Conservation (phyloP, 2,329 filamentous ascomycete species). For the Aspergillus sp. region DNA sequence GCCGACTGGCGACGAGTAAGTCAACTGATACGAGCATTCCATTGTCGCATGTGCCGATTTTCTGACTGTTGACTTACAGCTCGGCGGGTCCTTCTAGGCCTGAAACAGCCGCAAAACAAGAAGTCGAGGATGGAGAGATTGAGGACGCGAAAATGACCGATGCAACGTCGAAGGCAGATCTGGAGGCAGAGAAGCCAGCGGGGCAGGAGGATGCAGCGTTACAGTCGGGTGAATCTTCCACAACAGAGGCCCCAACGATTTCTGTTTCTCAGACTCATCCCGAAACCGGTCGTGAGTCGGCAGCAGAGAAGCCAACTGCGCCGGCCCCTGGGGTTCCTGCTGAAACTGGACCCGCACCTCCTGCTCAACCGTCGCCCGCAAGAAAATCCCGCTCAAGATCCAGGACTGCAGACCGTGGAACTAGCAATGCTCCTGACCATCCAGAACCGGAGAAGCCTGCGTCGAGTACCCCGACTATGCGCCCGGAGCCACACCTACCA, state of each 20-base stretch:
- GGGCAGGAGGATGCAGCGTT: constrained; percentile 8
- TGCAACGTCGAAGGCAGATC: constrained; percentile 9
- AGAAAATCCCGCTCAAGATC: constrained; percentile 17
- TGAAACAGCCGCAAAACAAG: constrained; percentile 19
- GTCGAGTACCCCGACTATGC: constrained; percentile 15
- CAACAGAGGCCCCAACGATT: constrained; percentile 4
- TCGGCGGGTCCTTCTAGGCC: constrained; percentile 16
- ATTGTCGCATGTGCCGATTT: neutral
- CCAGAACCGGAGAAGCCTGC: constrained; percentile 29
- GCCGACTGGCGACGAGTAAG: constrained; percentile 24
- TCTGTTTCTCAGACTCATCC: constrained; percentile 2
- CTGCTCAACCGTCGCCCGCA: constrained; percentile 10
- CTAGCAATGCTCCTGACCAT: constrained; percentile 27
- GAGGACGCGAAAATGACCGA: constrained; percentile 38
- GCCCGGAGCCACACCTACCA: constrained; percentile 28
- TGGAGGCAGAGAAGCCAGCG: constrained; percentile 7
- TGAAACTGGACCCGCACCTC: constrained; percentile 8
- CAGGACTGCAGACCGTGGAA: constrained; percentile 19
- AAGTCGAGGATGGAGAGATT: constrained; percentile 39
- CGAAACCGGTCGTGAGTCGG: constrained; percentile 4
- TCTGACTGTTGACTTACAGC: constrained; percentile 19
- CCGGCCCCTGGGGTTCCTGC: constrained; percentile 7
- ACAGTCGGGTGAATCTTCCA: constrained; percentile 7
- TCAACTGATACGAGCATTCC: constrained; percentile 6
- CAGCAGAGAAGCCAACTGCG: constrained; percentile 7